phyloP scores from a whole-genome alignment of 176 grass and related monocot genomes.

The Pontederia crassipes region DNA sequence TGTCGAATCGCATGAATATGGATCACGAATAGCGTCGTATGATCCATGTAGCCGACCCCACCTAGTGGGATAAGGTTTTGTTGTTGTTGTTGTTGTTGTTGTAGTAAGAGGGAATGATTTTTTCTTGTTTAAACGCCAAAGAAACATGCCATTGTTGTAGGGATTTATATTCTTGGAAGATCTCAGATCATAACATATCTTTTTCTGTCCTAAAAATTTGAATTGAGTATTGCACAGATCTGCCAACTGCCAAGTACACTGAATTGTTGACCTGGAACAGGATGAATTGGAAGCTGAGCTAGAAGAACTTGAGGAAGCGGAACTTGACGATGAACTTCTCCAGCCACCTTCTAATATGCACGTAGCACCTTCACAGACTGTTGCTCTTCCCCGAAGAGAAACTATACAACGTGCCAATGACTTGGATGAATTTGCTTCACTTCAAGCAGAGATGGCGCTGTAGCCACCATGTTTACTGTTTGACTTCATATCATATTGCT shows the following conservation, averaged over 20 bases:
- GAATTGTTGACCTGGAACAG: slow-evolving; percentile 11
- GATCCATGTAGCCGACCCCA: no score
- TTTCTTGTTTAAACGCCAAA: no score
- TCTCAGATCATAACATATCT: background rate
- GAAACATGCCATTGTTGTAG: no score
- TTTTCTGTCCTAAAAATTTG: background rate
- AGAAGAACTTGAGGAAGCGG: slow-evolving; percentile 50
- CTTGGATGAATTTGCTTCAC: slow-evolving; percentile 26
- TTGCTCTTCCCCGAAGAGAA: background rate
- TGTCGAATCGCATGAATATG: no score
- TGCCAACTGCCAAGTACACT: background rate
- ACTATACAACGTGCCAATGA: slow-evolving; percentile 19
- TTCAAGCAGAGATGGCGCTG: slow-evolving; percentile 47
- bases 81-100: no score
- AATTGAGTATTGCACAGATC: background rate
- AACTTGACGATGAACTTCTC: slow-evolving; percentile 30
- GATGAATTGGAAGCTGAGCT: slow-evolving; percentile 61
- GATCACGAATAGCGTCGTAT: no score
- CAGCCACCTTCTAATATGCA: slow-evolving; percentile 11
- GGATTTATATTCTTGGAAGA: background rate
- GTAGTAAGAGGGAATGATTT: no score
- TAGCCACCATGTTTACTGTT: background rate
- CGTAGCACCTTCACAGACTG: background rate
- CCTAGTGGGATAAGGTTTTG: no score
- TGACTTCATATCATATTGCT: no score